Evolutionary conservation across 2,329 filamentous ascomycete species (phyloP).

Genomic region (Trematosphaeria pertusa): DNA sequence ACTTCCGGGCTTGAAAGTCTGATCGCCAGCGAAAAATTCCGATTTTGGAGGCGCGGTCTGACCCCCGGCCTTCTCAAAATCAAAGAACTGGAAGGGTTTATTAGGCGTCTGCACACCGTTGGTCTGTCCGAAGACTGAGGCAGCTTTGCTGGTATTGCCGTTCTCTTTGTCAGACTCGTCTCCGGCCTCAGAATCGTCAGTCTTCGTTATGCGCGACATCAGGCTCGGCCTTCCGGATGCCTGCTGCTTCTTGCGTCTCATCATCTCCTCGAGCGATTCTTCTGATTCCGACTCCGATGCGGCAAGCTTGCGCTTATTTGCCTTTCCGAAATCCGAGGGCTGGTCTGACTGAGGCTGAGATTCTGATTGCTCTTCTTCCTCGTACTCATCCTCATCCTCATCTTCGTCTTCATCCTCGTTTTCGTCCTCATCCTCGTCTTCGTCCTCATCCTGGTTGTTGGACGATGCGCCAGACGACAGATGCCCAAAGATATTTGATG

Average conservation of each 20-base stretch:
- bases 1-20: slow-evolving; percentile 45
- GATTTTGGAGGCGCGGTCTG: slow-evolving; percentile 37
- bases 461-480: slow-evolving; percentile 42
- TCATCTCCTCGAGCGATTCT: slow-evolving; percentile 28
- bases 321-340: not conserved
- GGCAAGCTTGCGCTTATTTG: slow-evolving; percentile 31
- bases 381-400: slow-evolving; percentile 2
- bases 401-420: slow-evolving; percentile 20
- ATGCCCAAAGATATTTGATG: slow-evolving; percentile 43
- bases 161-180: slow-evolving; percentile 32
- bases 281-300: slow-evolving; percentile 35
- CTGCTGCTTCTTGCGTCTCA: slow-evolving; percentile 28
- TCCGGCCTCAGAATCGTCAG: slow-evolving; percentile 19
- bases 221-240: slow-evolving; percentile 28
- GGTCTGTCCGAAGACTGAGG: slow-evolving; percentile 24
- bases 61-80: slow-evolving; percentile 34
- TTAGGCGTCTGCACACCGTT: slow-evolving; percentile 38
- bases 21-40: slow-evolving; percentile 39
- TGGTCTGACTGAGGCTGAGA: slow-evolving; percentile 5
- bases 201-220: slow-evolving; percentile 37
- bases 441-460: slow-evolving; percentile 29
- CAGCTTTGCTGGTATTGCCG: slow-evolving; percentile 9
- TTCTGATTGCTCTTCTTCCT: slow-evolving; percentile 15
- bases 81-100: slow-evolving; percentile 35
- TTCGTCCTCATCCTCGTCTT: slow-evolving; percentile 35